Percentiles rank a stretch among this genome's conserved stretches.
phyloP scores from a whole-genome alignment of 164 flowering plant genomes.

The Kingdonia uniflora region DNA sequence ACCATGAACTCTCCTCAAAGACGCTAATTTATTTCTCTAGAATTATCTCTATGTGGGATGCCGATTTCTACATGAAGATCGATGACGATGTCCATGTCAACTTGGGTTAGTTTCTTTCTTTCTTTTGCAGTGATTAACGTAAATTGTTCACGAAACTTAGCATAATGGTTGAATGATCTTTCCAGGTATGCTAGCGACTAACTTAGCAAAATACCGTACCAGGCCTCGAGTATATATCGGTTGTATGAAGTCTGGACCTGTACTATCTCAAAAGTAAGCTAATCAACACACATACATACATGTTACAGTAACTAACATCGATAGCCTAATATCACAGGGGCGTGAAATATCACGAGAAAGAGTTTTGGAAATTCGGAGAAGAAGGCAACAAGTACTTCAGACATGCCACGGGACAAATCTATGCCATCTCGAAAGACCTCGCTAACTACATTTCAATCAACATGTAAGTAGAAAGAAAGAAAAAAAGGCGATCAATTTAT shows the following conservation, averaged over 20 bases:
- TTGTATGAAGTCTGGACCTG: slow-evolving; percentile 3
- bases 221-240: slow-evolving; percentile 2
- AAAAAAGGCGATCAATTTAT: too few relatives aligned
- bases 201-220: background rate
- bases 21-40: background rate
- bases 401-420: slow-evolving; percentile 20
- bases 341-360: slow-evolving; percentile 78
- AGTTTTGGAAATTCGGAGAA: slow-evolving; percentile 38
- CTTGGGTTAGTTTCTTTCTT: background rate
- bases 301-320: too few relatives aligned
- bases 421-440: slow-evolving; percentile 52
- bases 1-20: slow-evolving; percentile 1
- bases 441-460: background rate
- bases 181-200: slow-evolving; percentile 1
- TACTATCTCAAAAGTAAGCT: slow-evolving; percentile 2
- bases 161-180: too few relatives aligned
- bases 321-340: slow-evolving; percentile 33
- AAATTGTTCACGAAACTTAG: too few relatives aligned
- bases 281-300: too few relatives aligned
- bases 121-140: too few relatives aligned
- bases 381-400: slow-evolving; percentile 1
- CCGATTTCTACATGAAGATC: background rate
- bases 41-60: background rate
- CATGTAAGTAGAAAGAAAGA: background rate
- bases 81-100: slow-evolving; percentile 2